Evolutionary conservation across 257 asterid genomes (phyloP).

Genomic region (Penstemon eatonii): DNA sequence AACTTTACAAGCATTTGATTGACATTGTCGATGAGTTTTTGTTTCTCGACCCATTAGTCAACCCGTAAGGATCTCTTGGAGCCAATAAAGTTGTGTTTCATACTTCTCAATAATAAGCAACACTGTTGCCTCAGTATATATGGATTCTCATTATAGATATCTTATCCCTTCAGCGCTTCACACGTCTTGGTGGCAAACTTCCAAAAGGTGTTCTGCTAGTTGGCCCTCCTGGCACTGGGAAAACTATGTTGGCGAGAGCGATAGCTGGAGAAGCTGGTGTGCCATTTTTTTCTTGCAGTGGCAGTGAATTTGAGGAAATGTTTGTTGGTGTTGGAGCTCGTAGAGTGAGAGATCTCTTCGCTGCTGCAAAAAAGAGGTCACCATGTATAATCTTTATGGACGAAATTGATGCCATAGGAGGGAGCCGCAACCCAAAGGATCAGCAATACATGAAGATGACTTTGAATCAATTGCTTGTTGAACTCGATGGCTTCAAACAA

Average conservation of each 20-base stretch:
- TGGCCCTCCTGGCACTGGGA: conserved; percentile 98
- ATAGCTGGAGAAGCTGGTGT: conserved; percentile 99
- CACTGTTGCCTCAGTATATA: background rate
- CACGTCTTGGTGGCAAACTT: conserved; percentile 98
- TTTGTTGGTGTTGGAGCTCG: conserved; percentile 99
- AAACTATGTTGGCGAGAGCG: conserved; percentile 98
- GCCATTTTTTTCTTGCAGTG: conserved; percentile 94
- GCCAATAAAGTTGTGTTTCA: too few species aligned
- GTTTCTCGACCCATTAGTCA: background rate
- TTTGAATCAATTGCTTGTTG: conserved; percentile 89
- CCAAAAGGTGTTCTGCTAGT: conserved; percentile 95
- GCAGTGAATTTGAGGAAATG: conserved; percentile 98
- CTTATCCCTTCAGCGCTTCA: conserved; percentile 67
- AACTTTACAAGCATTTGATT: too few species aligned
- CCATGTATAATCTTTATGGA: conserved; percentile 91
- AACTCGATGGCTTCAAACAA: conserved; percentile 95
- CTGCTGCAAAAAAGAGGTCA: conserved; percentile 93
- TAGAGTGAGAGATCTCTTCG: conserved; percentile 87
- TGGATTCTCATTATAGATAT: conserved; percentile 30
- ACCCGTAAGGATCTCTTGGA: background rate
- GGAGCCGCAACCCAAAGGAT: conserved; percentile 86
- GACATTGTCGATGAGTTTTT: too few species aligned
- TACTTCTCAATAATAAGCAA: too few species aligned
- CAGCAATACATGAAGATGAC: conserved; percentile 97
- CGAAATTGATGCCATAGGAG: conserved; percentile 96